phyloP scores from a whole-genome alignment of 2,329 filamentous ascomycete species.

The Mycosphaerella sp. region DNA sequence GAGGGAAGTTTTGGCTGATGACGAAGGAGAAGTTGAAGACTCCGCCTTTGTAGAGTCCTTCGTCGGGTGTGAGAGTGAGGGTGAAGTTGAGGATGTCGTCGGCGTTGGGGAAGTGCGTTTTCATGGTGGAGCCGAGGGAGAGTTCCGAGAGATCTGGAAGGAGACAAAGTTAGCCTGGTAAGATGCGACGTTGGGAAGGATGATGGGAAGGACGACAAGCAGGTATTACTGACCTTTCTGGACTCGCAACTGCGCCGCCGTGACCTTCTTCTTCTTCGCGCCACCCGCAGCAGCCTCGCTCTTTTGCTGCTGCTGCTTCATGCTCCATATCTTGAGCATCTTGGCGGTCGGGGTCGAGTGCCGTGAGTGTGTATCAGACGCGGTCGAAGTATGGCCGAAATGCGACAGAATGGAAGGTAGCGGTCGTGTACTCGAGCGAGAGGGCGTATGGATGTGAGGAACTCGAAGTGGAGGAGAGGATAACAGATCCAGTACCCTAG shows the following conservation, averaged over 20 bases:
- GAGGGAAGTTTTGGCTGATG: conserved; percentile 92
- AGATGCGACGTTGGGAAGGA: background rate
- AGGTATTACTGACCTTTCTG: conserved; percentile 68
- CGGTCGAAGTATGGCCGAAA: background rate
- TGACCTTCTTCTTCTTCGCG: conserved; percentile 97
- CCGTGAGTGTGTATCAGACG: background rate
- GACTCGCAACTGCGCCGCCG: conserved; percentile 86
- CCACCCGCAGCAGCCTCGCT: conserved; percentile 70
- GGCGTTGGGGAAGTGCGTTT: conserved; percentile 70
- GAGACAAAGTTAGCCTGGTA: background rate
- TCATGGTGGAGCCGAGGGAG: conserved; percentile 71
- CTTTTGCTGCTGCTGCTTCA: conserved; percentile 92
- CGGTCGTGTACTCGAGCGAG: background rate
- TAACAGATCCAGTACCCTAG: background rate
- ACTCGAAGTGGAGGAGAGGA: background rate
- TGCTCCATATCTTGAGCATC: conserved; percentile 99
- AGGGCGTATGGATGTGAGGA: background rate
- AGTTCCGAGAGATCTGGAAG: conserved; percentile 71
- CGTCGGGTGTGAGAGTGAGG: conserved; percentile 75
- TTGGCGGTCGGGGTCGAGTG: conserved; percentile 36
- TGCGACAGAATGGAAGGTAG: background rate
- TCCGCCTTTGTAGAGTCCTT: conserved; percentile 82
- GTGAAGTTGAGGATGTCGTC: conserved; percentile 82
- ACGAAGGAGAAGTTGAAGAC: conserved; percentile 83
- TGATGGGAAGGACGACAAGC: too few species aligned